These are phyloP conservation scores for Linum lewisii DNA, from an alignment of 345 rosid species.

Conservation along the genomic window DNA sequence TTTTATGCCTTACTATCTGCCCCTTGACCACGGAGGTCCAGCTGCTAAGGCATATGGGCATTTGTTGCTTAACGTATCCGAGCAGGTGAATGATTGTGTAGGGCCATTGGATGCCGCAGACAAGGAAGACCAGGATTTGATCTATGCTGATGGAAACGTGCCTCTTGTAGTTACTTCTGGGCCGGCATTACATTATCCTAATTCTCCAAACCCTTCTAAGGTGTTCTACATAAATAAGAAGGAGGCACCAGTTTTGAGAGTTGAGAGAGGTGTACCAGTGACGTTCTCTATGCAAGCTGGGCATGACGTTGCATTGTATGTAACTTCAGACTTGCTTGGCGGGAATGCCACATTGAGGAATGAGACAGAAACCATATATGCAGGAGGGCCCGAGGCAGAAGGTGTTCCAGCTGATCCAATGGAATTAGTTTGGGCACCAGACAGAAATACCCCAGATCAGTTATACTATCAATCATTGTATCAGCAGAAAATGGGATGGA, in stretches of 20 bases:
- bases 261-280: conserved; percentile 69
- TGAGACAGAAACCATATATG: conserved; percentile 60
- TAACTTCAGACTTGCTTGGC: conserved; percentile 82
- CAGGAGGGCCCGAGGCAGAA: conserved; percentile 83
- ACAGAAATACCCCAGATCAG: conserved; percentile 85
- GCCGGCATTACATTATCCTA: conserved; percentile 43
- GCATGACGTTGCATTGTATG: conserved; percentile 60
- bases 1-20: conserved; percentile 70
- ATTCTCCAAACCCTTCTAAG: conserved; percentile 54
- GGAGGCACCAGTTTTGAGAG: conserved; percentile 63
- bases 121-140: conserved; percentile 63
- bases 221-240: conserved; percentile 62
- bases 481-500: conserved; percentile 95
- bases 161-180: conserved; percentile 46
- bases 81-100: conserved; percentile 37
- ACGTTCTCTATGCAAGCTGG: conserved; percentile 61
- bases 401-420: conserved; percentile 70
- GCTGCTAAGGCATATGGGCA: conserved; percentile 32
- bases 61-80: conserved; percentile 38
- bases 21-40: conserved; percentile 74
- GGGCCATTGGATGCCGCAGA: conserved; percentile 64
- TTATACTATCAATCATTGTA: conserved; percentile 79
- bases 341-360: conserved; percentile 88
- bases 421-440: conserved; percentile 77
- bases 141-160: conserved; percentile 40